A percentile compares a stretch with the other conserved stretches of the same genome.
These are phyloP conservation scores for Mycena latifolia DNA, from an alignment of 768 basidiomycete species.

Conservation along the genomic window DNA sequence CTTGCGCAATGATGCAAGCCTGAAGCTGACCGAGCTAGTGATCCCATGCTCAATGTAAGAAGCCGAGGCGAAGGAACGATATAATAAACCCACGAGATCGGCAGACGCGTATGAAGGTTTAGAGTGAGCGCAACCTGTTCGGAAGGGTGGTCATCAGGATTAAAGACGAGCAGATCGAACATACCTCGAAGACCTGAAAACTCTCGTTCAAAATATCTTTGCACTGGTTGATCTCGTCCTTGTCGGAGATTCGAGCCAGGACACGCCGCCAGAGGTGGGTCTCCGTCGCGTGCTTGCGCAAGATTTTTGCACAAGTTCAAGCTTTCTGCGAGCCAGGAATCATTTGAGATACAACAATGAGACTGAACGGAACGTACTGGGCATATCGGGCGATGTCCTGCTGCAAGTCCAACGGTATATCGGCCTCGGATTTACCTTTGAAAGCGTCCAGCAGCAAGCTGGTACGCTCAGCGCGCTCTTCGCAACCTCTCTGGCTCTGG, in stretches of 20 bases:
- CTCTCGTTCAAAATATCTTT: slow-evolving; percentile 15
- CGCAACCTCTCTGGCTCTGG: slow-evolving; percentile 15
- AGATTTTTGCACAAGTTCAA: slow-evolving; percentile 11
- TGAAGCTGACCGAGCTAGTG: neutral
- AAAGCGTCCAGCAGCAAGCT: slow-evolving; percentile 15
- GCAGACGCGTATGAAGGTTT: neutral
- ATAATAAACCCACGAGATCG: neutral
- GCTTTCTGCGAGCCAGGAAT: slow-evolving; percentile 1
- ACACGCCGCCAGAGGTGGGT: slow-evolving; percentile 7
- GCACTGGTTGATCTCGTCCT: slow-evolving; percentile 14
- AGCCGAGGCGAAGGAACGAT: neutral
- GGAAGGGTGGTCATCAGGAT: neutral
- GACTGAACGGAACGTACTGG: neutral
- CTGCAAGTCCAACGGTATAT: slow-evolving; percentile 7
- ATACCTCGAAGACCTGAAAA: slow-evolving; percentile 14
- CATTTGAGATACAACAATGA: neutral
- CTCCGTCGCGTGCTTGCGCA: neutral
- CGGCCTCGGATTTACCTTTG: slow-evolving; percentile 9
- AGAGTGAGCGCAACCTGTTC: slow-evolving; percentile 1
- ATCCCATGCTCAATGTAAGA: neutral
- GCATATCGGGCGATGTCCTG: slow-evolving; percentile 7
- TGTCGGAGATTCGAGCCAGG: neutral
- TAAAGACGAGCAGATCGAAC: neutral
- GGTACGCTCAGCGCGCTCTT: slow-evolving; percentile 11
- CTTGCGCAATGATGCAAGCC: neutral